These are phyloP conservation scores for Austroboletus novae-zelandiae DNA, from an alignment of 1,284 basidiomycete genomes.

Conservation along the genomic window DNA sequence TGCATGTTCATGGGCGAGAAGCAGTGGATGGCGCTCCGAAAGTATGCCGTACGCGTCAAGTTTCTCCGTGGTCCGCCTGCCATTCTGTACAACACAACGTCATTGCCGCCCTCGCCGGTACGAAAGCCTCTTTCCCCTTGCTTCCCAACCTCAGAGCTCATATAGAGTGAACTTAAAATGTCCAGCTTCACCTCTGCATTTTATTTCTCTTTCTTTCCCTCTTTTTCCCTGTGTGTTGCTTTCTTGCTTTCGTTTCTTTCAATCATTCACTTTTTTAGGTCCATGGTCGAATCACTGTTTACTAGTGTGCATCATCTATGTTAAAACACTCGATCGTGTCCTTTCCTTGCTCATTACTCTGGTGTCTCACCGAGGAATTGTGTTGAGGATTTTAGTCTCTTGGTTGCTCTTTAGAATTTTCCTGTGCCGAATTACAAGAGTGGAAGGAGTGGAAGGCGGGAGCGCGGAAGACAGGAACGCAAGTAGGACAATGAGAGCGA, in stretches of 20 bases:
- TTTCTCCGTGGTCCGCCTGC: conserved; percentile 20
- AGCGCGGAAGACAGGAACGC: conserved; percentile 1
- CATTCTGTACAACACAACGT: conserved; percentile 22
- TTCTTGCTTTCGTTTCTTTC: no score
- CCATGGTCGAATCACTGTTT: no score
- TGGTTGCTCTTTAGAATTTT: no score
- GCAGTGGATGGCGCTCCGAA: conserved; percentile 24
- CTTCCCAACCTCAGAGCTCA: conserved; percentile 31
- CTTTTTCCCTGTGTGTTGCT: not conserved
- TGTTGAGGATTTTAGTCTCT: no score
- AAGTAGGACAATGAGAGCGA: not conserved
- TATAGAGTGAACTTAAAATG: conserved; percentile 28
- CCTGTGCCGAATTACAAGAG: no score
- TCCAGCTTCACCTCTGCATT: conserved; percentile 9
- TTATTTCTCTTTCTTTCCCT: not conserved
- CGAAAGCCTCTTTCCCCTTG: conserved; percentile 15
- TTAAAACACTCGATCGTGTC: no score
- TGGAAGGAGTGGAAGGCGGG: conserved; percentile 10
- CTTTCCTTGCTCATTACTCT: no score
- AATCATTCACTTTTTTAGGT: no score
- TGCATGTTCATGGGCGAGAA: conserved; percentile 27
- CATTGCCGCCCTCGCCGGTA: conserved; percentile 15
- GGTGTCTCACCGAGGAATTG: no score
- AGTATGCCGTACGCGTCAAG: conserved; percentile 24
- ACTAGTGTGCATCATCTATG: not conserved